A percentile compares a stretch with the other conserved stretches of the same genome.
phyloP scores from a whole-genome alignment of 2,329 filamentous ascomycete genomes.

The Sclerotinia sclerotiorum region DNA sequence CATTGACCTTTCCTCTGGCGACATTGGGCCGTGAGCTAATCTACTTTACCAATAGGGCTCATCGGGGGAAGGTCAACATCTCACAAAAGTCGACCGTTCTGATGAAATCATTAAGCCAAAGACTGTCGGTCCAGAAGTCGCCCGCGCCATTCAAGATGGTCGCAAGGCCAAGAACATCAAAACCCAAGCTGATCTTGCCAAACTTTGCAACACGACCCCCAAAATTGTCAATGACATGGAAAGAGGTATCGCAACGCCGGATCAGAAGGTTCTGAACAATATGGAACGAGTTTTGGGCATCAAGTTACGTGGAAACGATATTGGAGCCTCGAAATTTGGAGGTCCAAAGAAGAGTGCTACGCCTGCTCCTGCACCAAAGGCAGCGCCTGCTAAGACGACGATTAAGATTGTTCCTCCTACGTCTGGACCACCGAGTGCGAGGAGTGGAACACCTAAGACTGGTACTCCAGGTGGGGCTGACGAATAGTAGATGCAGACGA shows the following conservation, averaged over 20 bases:
- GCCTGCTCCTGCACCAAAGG: conserved; percentile 9
- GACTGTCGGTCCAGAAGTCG: conserved; percentile 78
- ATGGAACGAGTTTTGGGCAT: conserved; percentile 88
- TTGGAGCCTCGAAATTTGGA: conserved; percentile 78
- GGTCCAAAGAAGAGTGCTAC: conserved; percentile 42
- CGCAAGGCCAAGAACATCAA: conserved; percentile 83
- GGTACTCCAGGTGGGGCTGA: not conserved
- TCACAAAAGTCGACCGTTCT: conserved; percentile 95
- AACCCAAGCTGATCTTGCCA: conserved; percentile 85
- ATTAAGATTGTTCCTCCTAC: conserved; percentile 17
- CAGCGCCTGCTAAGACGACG: conserved; percentile 27
- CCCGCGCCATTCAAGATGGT: conserved; percentile 76
- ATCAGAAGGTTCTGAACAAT: conserved; percentile 75
- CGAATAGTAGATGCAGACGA: not conserved
- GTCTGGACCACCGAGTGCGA: not conserved
- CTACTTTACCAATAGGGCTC: conserved; percentile 17
- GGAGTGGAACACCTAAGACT: not conserved
- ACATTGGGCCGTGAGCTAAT: conserved; percentile 22
- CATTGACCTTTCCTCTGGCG: not conserved
- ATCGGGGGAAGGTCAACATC: conserved; percentile 75
- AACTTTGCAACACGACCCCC: conserved; percentile 84
- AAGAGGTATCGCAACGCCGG: conserved; percentile 72
- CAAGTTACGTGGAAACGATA: conserved; percentile 81
- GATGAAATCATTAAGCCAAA: conserved; percentile 98
- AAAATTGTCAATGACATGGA: conserved; percentile 82